Conservation (phyloP, 2,329 filamentous ascomycete genomes). For the Bipolaris cookei region DNA sequence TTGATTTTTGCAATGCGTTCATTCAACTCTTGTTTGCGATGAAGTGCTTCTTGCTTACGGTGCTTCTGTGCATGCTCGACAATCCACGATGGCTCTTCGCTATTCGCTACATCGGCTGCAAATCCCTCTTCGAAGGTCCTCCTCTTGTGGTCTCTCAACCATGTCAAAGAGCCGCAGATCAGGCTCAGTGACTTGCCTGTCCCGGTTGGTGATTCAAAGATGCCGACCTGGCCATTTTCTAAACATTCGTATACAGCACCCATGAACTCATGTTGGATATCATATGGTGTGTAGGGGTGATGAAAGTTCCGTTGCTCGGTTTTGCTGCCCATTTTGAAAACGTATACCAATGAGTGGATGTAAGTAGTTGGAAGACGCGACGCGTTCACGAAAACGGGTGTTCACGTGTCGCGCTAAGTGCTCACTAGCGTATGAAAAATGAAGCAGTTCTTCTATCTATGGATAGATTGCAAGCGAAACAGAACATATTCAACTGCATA, state of each 20-base stretch:
- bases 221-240: slow-evolving; percentile 79
- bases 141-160: slow-evolving; percentile 84
- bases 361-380: slow-evolving; percentile 1
- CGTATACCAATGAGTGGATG: not conserved
- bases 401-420: slow-evolving; percentile 13
- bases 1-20: slow-evolving; percentile 69
- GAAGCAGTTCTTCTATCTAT: not conserved
- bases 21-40: slow-evolving; percentile 75
- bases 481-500: not conserved
- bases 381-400: slow-evolving; percentile 15
- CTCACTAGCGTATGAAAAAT: not conserved
- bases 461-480: not conserved
- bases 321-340: slow-evolving; percentile 24
- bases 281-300: slow-evolving; percentile 86
- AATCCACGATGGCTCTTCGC: slow-evolving; percentile 85
- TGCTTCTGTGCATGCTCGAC: slow-evolving; percentile 75
- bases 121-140: slow-evolving; percentile 61
- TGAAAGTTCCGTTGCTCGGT: slow-evolving; percentile 66
- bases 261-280: slow-evolving; percentile 90
- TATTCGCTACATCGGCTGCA: slow-evolving; percentile 55
- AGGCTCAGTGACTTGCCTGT: slow-evolving; percentile 91
- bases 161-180: slow-evolving; percentile 87
- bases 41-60: slow-evolving; percentile 69
- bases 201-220: slow-evolving; percentile 93
- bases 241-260: slow-evolving; percentile 78